Base-by-base conservation (phyloP, 345 rosid species). In the Combretum micranthum region DNA sequence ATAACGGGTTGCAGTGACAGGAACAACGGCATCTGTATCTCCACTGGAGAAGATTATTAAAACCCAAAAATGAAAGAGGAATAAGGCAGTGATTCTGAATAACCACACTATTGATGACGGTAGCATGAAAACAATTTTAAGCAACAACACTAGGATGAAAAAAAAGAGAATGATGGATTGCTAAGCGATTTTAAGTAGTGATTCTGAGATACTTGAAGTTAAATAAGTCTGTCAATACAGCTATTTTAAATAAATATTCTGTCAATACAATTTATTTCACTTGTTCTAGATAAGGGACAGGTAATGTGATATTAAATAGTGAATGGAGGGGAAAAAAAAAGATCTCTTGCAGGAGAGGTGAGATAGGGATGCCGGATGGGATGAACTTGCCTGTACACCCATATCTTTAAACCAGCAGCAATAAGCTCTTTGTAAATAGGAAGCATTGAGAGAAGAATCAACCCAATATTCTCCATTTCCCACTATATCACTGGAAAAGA, bases 381-480 rank as follows among this genome's bases (percentile, higher is more conserved):
- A 39, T 21, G 47, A 54, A 65, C 58, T 44, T 70, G 80, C 97
- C 99, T 89, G 74, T 62, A 89, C 44, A 89, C 90, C 99, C 99
- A 87, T 69, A 93, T 78, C 71, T 67, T 82, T 46, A 93, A 60
- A 39, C 90, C 92, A 42, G 87, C 92, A 54, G 87, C 87, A 43
- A 85, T 83, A 48, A 93, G 88, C 69, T 89, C 92, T 64, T 80
- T 70, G 73, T 93, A 93, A 60, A 87, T 83, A 45, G 99, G 97
- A 72, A 93, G 99, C 96, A 93, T 74, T 21, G 99, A 85, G 45
- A 79, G 78, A 8, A 66, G 97, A 68, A 74, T 93, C 97, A 13
- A 77, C 73, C 99, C 97, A 89, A 75, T 81, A 59, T 23, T 66
- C n/a, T n/a, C n/a, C n/a, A n/a, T n/a, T 64, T 55, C 85, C 89